Evolutionary conservation across 768 basidiomycete genomes (phyloP).

Genomic region (Pleurotus tuber-regium): DNA sequence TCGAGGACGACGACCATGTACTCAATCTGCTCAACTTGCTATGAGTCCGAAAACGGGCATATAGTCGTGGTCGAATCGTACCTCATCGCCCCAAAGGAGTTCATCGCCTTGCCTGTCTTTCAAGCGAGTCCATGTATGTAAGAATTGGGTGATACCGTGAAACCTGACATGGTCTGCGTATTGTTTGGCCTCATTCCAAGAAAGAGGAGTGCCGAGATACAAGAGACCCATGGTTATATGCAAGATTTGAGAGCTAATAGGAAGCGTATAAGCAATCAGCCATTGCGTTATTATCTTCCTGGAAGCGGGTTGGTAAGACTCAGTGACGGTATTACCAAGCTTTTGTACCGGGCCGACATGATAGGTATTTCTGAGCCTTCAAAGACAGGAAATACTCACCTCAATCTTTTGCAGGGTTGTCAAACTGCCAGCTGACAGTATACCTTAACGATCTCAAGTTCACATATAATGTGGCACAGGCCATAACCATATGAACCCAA

Average conservation of each 20-base stretch:
- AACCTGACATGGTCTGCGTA: conserved; percentile 85
- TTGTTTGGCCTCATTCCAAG: conserved; percentile 87
- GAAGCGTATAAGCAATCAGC: neutral
- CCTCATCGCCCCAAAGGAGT: conserved; percentile 98
- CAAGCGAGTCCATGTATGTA: conserved; percentile 89
- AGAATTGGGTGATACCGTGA: conserved; percentile 94
- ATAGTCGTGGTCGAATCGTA: conserved; percentile 30
- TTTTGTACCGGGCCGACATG: neutral
- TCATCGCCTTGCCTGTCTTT: conserved; percentile 92
- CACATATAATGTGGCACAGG: neutral
- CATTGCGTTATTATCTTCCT: neutral
- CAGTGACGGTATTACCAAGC: conserved; percentile 7
- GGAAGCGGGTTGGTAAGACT: conserved; percentile 9
- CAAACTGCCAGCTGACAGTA: neutral
- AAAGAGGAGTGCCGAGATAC: conserved; percentile 87
- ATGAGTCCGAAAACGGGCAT: conserved; percentile 6
- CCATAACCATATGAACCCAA: neutral
- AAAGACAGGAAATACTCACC: conserved; percentile 1
- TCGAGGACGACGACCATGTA: conserved; percentile 94
- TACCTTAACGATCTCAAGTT: neutral
- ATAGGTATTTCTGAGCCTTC: no score
- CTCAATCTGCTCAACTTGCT: conserved; percentile 63
- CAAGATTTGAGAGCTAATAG: neutral
- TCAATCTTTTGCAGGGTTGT: neutral
- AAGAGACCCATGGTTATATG: conserved; percentile 77